phyloP scores from a whole-genome alignment of 2,329 filamentous ascomycete species.

The Paecilomyces sp. region DNA sequence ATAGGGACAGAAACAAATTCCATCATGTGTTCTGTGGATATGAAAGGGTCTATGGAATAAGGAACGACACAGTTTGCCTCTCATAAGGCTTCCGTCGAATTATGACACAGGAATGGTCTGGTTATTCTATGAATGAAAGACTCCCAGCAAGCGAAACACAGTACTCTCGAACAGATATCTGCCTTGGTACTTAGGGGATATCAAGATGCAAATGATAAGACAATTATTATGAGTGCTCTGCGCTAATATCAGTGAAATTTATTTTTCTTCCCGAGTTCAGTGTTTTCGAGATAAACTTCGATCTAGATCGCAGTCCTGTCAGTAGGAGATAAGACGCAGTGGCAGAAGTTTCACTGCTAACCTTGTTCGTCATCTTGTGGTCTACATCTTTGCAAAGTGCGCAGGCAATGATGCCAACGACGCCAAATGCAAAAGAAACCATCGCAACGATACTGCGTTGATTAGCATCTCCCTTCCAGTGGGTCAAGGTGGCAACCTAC shows the following conservation, averaged over 20 bases:
- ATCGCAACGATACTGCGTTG: conserved; percentile 17
- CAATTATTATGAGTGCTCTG: not conserved
- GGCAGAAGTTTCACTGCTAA: conserved; percentile 5
- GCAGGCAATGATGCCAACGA: conserved; percentile 21
- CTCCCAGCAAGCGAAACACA: too few species aligned
- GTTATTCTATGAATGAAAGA: too few species aligned
- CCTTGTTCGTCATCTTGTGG: conserved; percentile 27
- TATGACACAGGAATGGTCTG: too few species aligned
- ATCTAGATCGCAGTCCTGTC: not conserved
- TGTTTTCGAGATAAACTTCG: not conserved
- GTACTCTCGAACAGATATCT: too few species aligned
- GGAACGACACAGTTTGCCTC: too few species aligned
- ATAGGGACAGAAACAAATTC: too few species aligned
- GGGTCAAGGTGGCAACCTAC: conserved; percentile 7
- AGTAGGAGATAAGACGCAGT: not conserved
- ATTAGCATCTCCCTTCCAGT: not conserved
- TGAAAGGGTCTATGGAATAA: too few species aligned
- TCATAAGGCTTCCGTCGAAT: too few species aligned
- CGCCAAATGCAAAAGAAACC: conserved; percentile 23
- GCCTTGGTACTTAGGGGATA: too few species aligned
- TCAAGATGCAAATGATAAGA: not conserved
- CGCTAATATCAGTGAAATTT: not conserved
- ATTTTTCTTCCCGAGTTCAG: not conserved
- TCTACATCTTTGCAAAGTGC: conserved; percentile 24
- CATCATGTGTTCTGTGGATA: too few species aligned